These are phyloP conservation scores for Verticillium albo-atrum DNA, from an alignment of 2,329 filamentous ascomycete species.

Conservation along the genomic window DNA sequence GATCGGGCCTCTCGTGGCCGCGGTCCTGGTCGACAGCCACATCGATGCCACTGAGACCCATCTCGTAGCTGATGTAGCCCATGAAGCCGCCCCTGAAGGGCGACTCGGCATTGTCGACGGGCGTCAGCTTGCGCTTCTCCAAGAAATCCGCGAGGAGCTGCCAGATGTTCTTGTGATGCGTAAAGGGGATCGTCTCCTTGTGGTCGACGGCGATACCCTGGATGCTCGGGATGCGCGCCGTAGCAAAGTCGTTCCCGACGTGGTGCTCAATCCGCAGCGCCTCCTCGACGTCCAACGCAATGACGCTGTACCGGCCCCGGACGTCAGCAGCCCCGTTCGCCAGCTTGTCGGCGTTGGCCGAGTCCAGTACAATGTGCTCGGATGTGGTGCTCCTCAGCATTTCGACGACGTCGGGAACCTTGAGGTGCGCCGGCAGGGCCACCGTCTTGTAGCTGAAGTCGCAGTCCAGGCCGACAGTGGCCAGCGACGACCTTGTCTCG, in stretches of 20 bases:
- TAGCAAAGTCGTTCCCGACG: slow-evolving; percentile 39
- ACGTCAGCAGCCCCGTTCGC: slow-evolving; percentile 37
- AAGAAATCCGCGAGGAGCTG: slow-evolving; percentile 44
- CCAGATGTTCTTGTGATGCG: slow-evolving; percentile 36
- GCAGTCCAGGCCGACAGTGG: slow-evolving; percentile 21
- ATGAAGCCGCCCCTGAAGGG: slow-evolving; percentile 82
- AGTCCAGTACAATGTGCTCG: slow-evolving; percentile 56
- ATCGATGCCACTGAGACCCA: slow-evolving; percentile 61
- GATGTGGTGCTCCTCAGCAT: slow-evolving; percentile 31
- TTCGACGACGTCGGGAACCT: slow-evolving; percentile 52
- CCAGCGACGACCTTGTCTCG: slow-evolving; percentile 14
- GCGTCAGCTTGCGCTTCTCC: slow-evolving; percentile 19
- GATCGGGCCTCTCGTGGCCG: slow-evolving; percentile 54
- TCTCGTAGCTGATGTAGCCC: slow-evolving; percentile 81
- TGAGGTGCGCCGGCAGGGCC: slow-evolving; percentile 37
- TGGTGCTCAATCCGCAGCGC: slow-evolving; percentile 55
- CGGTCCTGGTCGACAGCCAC: slow-evolving; percentile 30
- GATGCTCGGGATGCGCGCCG: slow-evolving; percentile 16
- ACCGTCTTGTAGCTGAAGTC: slow-evolving; percentile 37
- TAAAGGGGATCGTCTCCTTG: slow-evolving; percentile 22
- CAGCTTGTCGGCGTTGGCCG: slow-evolving; percentile 47
- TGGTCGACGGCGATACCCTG: slow-evolving; percentile 11
- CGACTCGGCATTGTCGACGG: slow-evolving; percentile 12
- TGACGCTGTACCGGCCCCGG: slow-evolving; percentile 66
- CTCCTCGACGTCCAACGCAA: slow-evolving; percentile 59